Evolutionary conservation across 192 early-diverging fungal genomes (phyloP).

Genomic region (Linnemannia elongata): DNA sequence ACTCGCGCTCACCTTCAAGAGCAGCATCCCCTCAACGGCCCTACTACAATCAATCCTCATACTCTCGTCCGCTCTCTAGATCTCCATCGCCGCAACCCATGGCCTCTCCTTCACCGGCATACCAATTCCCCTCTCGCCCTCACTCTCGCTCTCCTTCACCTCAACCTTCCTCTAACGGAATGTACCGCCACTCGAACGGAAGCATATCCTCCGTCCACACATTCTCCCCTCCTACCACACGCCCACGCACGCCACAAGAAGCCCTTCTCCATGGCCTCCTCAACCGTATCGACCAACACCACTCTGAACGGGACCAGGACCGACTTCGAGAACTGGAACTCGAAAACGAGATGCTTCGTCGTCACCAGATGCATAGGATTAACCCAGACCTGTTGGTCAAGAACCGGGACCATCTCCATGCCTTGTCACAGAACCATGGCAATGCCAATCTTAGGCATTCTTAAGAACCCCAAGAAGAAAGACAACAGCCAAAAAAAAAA

Average conservation of each 20-base stretch:
- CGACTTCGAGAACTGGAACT: not conserved
- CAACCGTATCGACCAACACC: not conserved
- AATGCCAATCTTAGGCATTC: constrained; percentile 35
- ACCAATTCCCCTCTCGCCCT: not conserved
- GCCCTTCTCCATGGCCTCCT: not conserved
- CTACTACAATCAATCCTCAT: not conserved
- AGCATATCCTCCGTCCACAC: not conserved
- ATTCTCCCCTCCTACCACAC: not conserved
- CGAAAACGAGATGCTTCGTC: constrained; percentile 2
- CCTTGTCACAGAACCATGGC: constrained; percentile 27
- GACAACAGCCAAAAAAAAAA: not conserved
- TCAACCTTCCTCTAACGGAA: not conserved
- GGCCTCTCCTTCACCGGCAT: not conserved
- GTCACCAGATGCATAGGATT: not conserved
- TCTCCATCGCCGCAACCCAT: not conserved
- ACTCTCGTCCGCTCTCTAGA: not conserved
- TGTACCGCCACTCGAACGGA: not conserved
- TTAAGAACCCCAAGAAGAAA: not conserved
- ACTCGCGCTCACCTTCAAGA: not conserved
- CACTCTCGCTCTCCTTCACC: not conserved
- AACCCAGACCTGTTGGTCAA: constrained; percentile 1
- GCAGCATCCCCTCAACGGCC: not conserved
- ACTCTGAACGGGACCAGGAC: not conserved
- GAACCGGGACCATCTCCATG: not conserved
- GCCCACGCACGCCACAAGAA: not conserved